Evolutionary conservation across 352 stramenopile species (phyloP), one percentile per base, ranked within the genome.

Genomic region (Thalassiosira mediterranea): DNA sequence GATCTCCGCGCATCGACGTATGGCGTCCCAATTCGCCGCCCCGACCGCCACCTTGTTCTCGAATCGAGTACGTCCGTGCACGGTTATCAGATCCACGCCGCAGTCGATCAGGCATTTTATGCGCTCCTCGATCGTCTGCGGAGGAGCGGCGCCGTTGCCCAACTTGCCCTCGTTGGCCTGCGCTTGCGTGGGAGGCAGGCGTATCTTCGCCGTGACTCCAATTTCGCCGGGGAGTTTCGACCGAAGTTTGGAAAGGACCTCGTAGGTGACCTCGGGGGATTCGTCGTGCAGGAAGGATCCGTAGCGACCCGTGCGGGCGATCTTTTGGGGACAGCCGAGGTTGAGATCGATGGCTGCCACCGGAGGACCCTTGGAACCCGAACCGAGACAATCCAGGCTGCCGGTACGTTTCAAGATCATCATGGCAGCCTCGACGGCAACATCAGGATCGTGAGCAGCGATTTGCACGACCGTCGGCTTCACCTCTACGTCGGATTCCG

Each of bases 1-100:
- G 34, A 90, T 79, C 64, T 96, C 93, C 63, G 97, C 93, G 61
- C 89, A 93, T 29, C 86, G 79, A 17, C 19, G 40, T 37, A 98
- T 96, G 56, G 93, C 92, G 63, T 96, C 88, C 94, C 95, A 97
- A 79, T 98, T 77, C 38, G 93, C 84, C 0, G 87, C 79, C 53
- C 96, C 91, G 3, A 95, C 89, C 37, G 75, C 66, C 1, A 93
- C 95, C 81, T 98, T 98, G 83, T 98, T 98, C 91, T 98, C 97
- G 71, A 97, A 90, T 46, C 97, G 93, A 3, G 95, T 98, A 62
- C 96, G 90, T 15, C 96, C 96, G 74, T 98, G 96, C 11, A 98
- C 91, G 2, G 94, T 97, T 23, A 98, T 90, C 81, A 98, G 77
- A 64, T 96, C 72, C 21, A 92, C 85, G 15, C 84, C 88, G 25